Percentiles rank a stretch among this genome's conserved stretches.
phyloP scores from a whole-genome alignment of 1,139 yeast species.

The Nakaseomyces uthaithaninus region DNA sequence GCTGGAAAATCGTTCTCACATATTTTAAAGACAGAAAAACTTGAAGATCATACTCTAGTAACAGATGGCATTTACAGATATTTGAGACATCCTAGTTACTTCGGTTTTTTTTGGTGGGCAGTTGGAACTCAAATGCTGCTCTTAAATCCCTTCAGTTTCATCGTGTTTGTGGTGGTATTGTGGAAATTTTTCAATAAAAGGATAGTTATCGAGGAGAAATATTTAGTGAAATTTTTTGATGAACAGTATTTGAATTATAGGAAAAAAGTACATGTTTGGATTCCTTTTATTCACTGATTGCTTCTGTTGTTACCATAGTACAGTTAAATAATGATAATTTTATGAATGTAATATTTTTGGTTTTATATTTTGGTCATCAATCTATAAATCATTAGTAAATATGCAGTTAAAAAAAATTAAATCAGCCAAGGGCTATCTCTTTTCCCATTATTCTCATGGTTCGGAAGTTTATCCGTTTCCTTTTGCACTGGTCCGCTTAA shows the following conservation, averaged over 20 bases:
- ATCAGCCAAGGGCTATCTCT: slow-evolving; percentile 2
- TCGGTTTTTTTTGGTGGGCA: slow-evolving; percentile 93
- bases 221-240: slow-evolving; percentile 61
- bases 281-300: slow-evolving; percentile 49
- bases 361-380: neutral
- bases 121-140: slow-evolving; percentile 71
- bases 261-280: slow-evolving; percentile 43
- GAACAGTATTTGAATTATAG: slow-evolving; percentile 50
- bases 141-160: slow-evolving; percentile 50
- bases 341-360: too few species aligned
- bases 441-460: neutral
- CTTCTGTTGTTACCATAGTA: too few species aligned
- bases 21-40: slow-evolving; percentile 49
- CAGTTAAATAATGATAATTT: too few species aligned
- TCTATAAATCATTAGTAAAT: neutral
- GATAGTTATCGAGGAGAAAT: slow-evolving; percentile 61
- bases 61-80: slow-evolving; percentile 62
- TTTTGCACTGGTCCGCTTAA: neutral
- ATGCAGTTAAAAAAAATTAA: neutral
- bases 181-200: slow-evolving; percentile 63
- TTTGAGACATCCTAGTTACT: slow-evolving; percentile 81
- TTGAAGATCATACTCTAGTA: slow-evolving; percentile 53
- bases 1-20: slow-evolving; percentile 89
- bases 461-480: neutral
- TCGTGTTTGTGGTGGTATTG: slow-evolving; percentile 43